Evolutionary conservation across 495 filamentous ascomycete genomes (phyloP).

Genomic region (Talaromyces proteolyticus): DNA sequence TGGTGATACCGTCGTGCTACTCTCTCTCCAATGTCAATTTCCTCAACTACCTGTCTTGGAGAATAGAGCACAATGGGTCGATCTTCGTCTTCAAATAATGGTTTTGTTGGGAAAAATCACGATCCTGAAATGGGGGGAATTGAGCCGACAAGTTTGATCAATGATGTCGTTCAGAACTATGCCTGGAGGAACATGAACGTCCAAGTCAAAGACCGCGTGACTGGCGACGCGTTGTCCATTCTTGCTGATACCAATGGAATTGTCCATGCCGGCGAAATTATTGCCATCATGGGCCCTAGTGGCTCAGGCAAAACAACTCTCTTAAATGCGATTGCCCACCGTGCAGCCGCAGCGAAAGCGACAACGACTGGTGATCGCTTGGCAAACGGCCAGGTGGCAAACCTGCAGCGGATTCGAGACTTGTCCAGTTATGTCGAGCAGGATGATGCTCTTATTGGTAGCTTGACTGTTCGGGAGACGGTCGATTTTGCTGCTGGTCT

Average conservation of each 20-base stretch:
- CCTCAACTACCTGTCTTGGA: too few species aligned
- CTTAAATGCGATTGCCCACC: slow-evolving; percentile 64
- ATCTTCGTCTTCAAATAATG: too few species aligned
- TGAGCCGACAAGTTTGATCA: too few species aligned
- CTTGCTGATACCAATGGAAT: slow-evolving; percentile 26
- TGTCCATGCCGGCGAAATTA: slow-evolving; percentile 53
- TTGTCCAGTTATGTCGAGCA: slow-evolving; percentile 75
- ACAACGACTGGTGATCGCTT: slow-evolving; percentile 42
- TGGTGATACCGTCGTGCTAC: too few species aligned
- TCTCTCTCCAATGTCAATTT: too few species aligned
- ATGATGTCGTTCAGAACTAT: slow-evolving; percentile 45
- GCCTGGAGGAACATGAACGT: slow-evolving; percentile 59
- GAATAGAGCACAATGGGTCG: too few species aligned
- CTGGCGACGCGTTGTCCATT: slow-evolving; percentile 46
- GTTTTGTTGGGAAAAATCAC: too few species aligned
- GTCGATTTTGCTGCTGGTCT: slow-evolving; percentile 61
- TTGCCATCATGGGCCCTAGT: slow-evolving; percentile 72
- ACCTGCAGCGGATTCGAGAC: slow-evolving; percentile 27
- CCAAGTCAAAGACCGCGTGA: slow-evolving; percentile 61
- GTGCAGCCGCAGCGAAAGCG: slow-evolving; percentile 40
- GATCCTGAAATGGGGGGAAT: too few species aligned
- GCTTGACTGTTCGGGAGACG: slow-evolving; percentile 71
- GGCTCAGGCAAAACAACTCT: slow-evolving; percentile 76
- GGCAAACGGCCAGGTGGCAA: slow-evolving; percentile 18
- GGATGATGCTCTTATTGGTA: slow-evolving; percentile 75